A percentile compares a stretch with the other conserved stretches of the same genome.
phyloP scores from a whole-genome alignment of 768 basidiomycete species.

The Holtermanniella nyarrowii region DNA sequence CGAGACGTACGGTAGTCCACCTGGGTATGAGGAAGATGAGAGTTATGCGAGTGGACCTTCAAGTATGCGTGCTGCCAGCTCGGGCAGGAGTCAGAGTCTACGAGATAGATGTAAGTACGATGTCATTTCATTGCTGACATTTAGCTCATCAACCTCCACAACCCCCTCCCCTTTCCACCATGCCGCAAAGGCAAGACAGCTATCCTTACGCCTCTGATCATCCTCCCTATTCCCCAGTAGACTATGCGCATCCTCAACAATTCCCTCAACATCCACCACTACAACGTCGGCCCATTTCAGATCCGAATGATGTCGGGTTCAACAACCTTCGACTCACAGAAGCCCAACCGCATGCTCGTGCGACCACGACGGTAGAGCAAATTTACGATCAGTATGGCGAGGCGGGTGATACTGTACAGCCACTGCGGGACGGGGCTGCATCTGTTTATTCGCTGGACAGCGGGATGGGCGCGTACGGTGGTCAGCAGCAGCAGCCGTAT shows the following conservation, averaged over 20 bases:
- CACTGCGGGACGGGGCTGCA: conserved; percentile 18
- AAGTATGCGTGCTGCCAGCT: neutral
- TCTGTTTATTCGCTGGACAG: conserved; percentile 38
- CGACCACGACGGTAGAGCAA: conserved; percentile 11
- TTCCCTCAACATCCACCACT: conserved; percentile 15
- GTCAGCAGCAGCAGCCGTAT: conserved; percentile 8
- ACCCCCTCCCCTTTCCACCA: no score
- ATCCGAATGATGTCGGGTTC: conserved; percentile 31
- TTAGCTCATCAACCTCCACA: no score
- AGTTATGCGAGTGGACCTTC: no score
- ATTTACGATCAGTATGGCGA: conserved; percentile 4
- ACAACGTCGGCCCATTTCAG: conserved; percentile 20
- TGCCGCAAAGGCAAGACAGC: no score
- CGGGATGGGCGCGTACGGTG: conserved; percentile 36
- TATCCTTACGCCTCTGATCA: conserved; percentile 10
- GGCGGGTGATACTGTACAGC: conserved; percentile 8
- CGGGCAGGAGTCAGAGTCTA: neutral
- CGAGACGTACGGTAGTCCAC: neutral
- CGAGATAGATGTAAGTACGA: neutral
- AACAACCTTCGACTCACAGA: conserved; percentile 10
- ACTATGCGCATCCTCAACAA: conserved; percentile 20
- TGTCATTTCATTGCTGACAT: neutral
- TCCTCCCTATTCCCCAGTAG: conserved; percentile 31
- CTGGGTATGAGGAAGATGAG: neutral
- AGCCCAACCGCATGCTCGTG: conserved; percentile 3